These are phyloP conservation scores for Mycena indigotica DNA, from an alignment of 768 basidiomycete species.

Conservation along the genomic window DNA sequence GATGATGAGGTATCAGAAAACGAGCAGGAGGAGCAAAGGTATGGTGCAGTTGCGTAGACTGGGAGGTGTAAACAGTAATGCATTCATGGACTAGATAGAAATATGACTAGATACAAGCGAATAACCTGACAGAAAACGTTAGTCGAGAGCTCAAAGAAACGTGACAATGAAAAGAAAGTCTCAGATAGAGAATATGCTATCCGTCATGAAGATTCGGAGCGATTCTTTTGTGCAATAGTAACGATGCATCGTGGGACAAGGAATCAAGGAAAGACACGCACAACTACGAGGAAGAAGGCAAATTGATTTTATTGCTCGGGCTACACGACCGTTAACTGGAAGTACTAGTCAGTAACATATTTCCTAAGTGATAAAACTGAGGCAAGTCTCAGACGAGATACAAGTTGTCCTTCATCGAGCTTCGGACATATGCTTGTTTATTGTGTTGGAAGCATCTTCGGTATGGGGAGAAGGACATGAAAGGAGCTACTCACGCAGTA, in stretches of 20 bases:
- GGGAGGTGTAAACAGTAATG: no score
- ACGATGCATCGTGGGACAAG: conserved; percentile 53
- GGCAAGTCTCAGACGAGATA: neutral
- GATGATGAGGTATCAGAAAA: no score
- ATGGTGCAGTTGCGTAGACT: no score
- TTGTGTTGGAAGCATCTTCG: neutral
- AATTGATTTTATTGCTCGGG: neutral
- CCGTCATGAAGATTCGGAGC: conserved; percentile 68
- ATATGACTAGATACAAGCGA: no score
- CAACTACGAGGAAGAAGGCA: conserved; percentile 5
- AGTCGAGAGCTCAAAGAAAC: neutral
- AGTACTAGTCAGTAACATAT: conserved; percentile 3
- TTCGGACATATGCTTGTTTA: conserved; percentile 1
- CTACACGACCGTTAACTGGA: conserved; percentile 8
- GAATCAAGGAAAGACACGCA: conserved; percentile 1
- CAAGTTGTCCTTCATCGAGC: neutral
- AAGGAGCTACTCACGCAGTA: conserved; percentile 1
- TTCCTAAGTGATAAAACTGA: neutral
- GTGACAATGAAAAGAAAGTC: conserved; percentile 21
- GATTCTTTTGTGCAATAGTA: conserved; percentile 65
- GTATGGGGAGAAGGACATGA: neutral
- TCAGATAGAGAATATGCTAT: conserved; percentile 53
- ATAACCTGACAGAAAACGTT: conserved; percentile 13
- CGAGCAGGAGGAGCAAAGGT: no score
- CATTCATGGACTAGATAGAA: no score